Evolutionary conservation across 176 grass and related monocot species (phyloP), one percentile per base, ranked within the genome.

Genomic region (Urochloa ruziziensis): DNA sequence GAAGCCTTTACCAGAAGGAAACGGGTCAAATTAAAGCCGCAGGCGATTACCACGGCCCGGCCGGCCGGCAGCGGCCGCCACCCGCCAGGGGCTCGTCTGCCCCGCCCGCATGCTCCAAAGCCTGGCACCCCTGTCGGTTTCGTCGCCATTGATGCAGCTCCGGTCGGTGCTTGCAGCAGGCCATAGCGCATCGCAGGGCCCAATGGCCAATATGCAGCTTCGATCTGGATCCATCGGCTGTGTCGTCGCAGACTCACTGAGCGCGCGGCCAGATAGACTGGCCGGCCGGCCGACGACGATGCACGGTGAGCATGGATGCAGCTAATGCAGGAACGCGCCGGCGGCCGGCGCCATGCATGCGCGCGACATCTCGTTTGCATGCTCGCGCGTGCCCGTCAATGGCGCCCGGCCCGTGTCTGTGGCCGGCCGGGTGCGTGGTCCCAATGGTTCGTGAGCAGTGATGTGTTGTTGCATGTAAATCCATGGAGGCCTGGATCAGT

Each of bases 321-420:
- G 44, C 10, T n/a, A n/a, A 24, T 24, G 54, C 33, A 11, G 64
- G 34, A 12, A 67, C 19, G 64, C 33, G 19, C 33, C 32, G 10
- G n/a, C 3, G 1, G 53, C 53, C 53, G 53, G 53, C 53, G 53
- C 24, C 54, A 58, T 57, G 21, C 24, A 29, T 46, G 40, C 14
- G 78, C 33, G 64, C 48, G 7, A 67, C 78, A 67, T 80, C 52
- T 67, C 32, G 6, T 80, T 80, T 80, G 46, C 62, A 67, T 39
- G 30, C n/a, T 9, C 43, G 15, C n/a, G 39, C 67, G 65, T 24
- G 37, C 42, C 9, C 42, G 10, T n/a, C n/a, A n/a, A n/a, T n/a
- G n/a, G n/a, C n/a, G n/a, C n/a, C n/a, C n/a, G 42, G 40, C n/a
- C n/a, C n/a, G 46, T 1, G 62, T n/a, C n/a, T n/a, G 46, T 46